Conservation (phyloP, 1,284 basidiomycete genomes). For the Leccinum fallax region DNA sequence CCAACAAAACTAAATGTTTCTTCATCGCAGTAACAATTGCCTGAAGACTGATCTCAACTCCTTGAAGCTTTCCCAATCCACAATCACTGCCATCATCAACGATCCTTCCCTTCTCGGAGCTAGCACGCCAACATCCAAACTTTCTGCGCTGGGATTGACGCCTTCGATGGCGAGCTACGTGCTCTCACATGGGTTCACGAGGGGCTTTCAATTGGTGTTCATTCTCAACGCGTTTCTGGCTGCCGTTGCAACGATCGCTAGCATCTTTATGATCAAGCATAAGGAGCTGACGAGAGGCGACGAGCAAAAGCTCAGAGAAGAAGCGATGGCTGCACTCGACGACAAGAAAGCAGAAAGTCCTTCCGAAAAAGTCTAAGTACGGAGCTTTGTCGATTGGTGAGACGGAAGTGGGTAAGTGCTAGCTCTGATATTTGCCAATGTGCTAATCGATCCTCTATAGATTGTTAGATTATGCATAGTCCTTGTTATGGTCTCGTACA, state of each 20-base stretch:
- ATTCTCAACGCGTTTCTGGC: slow-evolving; percentile 53
- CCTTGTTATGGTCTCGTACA: neutral
- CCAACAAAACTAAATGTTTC: neutral
- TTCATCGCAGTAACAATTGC: slow-evolving; percentile 51
- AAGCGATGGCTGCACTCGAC: slow-evolving; percentile 28
- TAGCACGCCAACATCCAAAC: slow-evolving; percentile 28
- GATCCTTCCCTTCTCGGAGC: slow-evolving; percentile 50
- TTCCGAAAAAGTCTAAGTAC: slow-evolving; percentile 8
- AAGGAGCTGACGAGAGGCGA: slow-evolving; percentile 59
- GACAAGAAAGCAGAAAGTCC: neutral
- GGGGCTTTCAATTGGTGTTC: slow-evolving; percentile 61
- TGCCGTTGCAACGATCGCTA: slow-evolving; percentile 49
- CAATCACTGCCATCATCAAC: slow-evolving; percentile 47
- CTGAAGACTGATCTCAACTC: slow-evolving; percentile 45
- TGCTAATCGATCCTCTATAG: neutral
- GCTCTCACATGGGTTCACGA: slow-evolving; percentile 53
- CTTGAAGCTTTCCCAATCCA: slow-evolving; percentile 38
- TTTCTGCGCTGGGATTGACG: slow-evolving; percentile 40
- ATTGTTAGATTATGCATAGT: neutral
- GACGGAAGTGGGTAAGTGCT: slow-evolving; percentile 5
- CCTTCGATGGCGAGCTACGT: slow-evolving; percentile 42
- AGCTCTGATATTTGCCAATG: neutral
- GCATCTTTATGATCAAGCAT: slow-evolving; percentile 58
- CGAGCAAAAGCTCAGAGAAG: slow-evolving; percentile 47
- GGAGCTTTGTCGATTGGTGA: neutral